Evolutionary conservation across 2,329 filamentous ascomycete genomes (phyloP).

Genomic region (Cladosporium austrohemisphaericum): DNA sequence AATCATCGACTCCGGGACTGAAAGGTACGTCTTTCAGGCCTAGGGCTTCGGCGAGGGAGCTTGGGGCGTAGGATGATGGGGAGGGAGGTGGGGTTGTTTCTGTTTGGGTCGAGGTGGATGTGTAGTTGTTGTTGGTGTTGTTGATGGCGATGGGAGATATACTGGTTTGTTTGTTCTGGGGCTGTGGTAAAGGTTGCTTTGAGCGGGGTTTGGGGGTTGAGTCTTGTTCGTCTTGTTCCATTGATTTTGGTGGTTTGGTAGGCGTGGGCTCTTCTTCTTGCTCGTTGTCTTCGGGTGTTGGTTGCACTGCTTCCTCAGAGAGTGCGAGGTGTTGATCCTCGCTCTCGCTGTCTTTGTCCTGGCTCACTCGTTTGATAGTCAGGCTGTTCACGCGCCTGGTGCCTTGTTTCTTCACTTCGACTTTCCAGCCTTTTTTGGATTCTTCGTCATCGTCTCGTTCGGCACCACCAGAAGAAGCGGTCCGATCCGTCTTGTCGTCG

Average conservation of each 20-base stretch:
- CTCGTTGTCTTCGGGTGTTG: slow-evolving; percentile 1
- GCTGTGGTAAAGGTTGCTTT: too few relatives aligned
- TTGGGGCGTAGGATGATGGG: slow-evolving; percentile 11
- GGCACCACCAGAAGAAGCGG: slow-evolving; percentile 14
- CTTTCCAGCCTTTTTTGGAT: slow-evolving; percentile 23
- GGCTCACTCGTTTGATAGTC: slow-evolving; percentile 25
- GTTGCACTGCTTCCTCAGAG: too few relatives aligned
- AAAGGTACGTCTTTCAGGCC: slow-evolving; percentile 18
- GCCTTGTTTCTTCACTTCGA: slow-evolving; percentile 25
- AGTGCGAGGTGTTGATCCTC: background rate
- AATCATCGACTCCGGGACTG: slow-evolving; percentile 18
- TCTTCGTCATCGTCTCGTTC: slow-evolving; percentile 15
- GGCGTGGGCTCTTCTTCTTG: slow-evolving; percentile 5
- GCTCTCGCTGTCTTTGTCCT: slow-evolving; percentile 18
- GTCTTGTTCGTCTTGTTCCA: too few relatives aligned
- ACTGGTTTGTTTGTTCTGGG: too few relatives aligned
- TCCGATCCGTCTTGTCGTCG: background rate
- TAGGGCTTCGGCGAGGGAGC: slow-evolving; percentile 10
- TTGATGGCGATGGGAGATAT: too few relatives aligned
- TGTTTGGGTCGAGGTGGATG: slow-evolving; percentile 1
- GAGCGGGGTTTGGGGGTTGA: background rate
- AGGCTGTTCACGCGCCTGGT: slow-evolving; percentile 26
- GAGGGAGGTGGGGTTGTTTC: slow-evolving; percentile 14
- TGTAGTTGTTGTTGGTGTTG: background rate
- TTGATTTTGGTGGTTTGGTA: background rate